phyloP scores from a whole-genome alignment of 1,284 basidiomycete species.

The Papiliotrema flavescens region DNA sequence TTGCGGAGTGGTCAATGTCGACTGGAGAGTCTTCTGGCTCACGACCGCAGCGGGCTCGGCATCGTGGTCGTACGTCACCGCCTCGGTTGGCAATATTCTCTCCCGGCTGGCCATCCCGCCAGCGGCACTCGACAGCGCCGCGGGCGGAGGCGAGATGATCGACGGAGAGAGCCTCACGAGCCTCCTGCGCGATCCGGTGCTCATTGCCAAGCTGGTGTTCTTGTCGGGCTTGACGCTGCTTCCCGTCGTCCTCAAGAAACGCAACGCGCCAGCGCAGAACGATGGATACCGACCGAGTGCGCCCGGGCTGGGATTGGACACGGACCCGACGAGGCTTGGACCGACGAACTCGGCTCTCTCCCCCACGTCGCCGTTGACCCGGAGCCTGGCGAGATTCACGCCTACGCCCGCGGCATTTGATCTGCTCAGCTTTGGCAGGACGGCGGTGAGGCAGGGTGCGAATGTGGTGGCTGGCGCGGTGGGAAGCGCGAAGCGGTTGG shows the following conservation, averaged over 20 bases:
- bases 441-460: slow-evolving; percentile 28
- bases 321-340: neutral
- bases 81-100: slow-evolving; percentile 47
- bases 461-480: slow-evolving; percentile 15
- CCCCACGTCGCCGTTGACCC: slow-evolving; percentile 32
- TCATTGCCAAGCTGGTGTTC: slow-evolving; percentile 48
- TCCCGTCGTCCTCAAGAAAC: slow-evolving; percentile 47
- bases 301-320: neutral
- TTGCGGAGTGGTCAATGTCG: slow-evolving; percentile 80
- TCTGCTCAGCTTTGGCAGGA: slow-evolving; percentile 39
- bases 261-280: slow-evolving; percentile 2
- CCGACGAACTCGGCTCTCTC: slow-evolving; percentile 1
- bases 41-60: slow-evolving; percentile 74
- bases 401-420: slow-evolving; percentile 43
- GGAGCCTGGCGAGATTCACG: slow-evolving; percentile 37
- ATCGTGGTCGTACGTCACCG: slow-evolving; percentile 60
- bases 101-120: slow-evolving; percentile 39
- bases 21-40: slow-evolving; percentile 78
- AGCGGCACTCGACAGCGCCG: slow-evolving; percentile 2
- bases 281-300: neutral
- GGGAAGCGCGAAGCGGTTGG: slow-evolving; percentile 11
- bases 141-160: slow-evolving; percentile 6
- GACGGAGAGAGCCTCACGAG: slow-evolving; percentile 45
- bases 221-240: slow-evolving; percentile 46
- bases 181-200: slow-evolving; percentile 47